These are phyloP conservation scores for Lipomyces starkeyi DNA, from an alignment of 805 yeast species.

Conservation along the genomic window DNA sequence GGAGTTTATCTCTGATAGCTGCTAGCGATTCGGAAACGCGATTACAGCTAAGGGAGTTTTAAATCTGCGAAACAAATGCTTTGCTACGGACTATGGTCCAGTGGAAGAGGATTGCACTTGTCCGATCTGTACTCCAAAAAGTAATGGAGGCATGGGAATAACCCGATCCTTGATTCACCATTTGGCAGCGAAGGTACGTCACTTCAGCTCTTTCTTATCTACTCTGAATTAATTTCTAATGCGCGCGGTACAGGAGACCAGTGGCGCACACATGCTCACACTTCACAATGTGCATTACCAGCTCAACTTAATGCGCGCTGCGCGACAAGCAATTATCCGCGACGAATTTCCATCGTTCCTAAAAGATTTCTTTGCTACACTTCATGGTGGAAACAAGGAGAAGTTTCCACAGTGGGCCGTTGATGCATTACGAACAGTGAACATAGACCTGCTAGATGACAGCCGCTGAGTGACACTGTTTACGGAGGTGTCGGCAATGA, in stretches of 20 bases:
- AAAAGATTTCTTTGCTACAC: constrained; percentile 45
- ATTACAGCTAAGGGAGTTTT: constrained; percentile 49
- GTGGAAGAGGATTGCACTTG: constrained; percentile 52
- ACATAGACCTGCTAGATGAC: constrained; percentile 44
- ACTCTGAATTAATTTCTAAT: neutral
- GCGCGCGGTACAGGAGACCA: constrained; percentile 46
- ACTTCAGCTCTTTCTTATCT: neutral
- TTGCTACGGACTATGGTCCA: constrained; percentile 47
- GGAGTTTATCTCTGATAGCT: constrained; percentile 33
- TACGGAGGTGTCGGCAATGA: neutral
- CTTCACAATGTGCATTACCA: constrained; percentile 53
- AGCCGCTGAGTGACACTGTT: neutral
- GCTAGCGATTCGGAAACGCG: constrained; percentile 53
- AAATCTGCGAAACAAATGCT: constrained; percentile 47
- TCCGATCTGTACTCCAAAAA: constrained; percentile 48
- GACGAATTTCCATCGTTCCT: constrained; percentile 50
- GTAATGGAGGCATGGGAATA: constrained; percentile 47
- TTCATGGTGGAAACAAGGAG: constrained; percentile 45
- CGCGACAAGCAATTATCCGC: constrained; percentile 49
- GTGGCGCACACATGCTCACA: constrained; percentile 53
- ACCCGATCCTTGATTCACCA: constrained; percentile 50
- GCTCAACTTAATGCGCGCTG: constrained; percentile 51
- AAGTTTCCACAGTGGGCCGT: constrained; percentile 53
- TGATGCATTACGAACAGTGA: constrained; percentile 49
- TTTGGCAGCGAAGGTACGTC: constrained; percentile 45